Percentiles rank a stretch among this genome's conserved stretches.
phyloP scores from a whole-genome alignment of 2,329 filamentous ascomycete species.

The Penicillium hordei region DNA sequence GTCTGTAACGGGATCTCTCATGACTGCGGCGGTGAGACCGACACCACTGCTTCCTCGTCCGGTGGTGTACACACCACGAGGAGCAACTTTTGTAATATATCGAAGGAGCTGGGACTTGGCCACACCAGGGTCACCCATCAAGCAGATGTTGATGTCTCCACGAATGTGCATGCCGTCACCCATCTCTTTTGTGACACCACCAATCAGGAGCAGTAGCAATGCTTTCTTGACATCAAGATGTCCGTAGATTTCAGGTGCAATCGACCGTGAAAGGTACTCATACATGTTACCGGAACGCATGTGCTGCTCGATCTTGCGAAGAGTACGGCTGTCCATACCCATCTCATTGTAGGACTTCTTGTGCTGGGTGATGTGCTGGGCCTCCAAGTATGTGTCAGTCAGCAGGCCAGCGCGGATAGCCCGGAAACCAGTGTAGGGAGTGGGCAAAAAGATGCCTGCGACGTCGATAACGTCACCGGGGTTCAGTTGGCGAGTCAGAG shows the following conservation, averaged over 20 bases:
- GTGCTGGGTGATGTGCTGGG: constrained; percentile 89
- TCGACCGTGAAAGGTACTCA: constrained; percentile 91
- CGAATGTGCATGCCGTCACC: constrained; percentile 98
- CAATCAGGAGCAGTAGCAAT: constrained; percentile 88
- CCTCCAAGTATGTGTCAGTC: constrained; percentile 95
- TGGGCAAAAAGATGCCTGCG: constrained; percentile 92
- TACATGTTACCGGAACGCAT: constrained; percentile 87
- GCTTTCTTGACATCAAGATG: constrained; percentile 98
- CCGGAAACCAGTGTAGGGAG: constrained; percentile 97
- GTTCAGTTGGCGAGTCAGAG: constrained; percentile 79
- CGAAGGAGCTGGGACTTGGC: constrained; percentile 98
- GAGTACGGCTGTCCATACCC: constrained; percentile 73
- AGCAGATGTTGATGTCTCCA: constrained; percentile 96
- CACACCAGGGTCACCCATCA: constrained; percentile 99
- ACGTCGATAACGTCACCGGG: constrained; percentile 94
- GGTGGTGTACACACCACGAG: constrained; percentile 82
- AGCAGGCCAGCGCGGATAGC: constrained; percentile 94
- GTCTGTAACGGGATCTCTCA: constrained; percentile 75
- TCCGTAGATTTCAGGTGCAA: constrained; percentile 95
- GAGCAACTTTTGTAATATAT: constrained; percentile 97
- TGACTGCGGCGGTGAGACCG: constrained; percentile 77
- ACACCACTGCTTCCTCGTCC: constrained; percentile 79
- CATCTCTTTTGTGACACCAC: constrained; percentile 94
- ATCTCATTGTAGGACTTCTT: constrained; percentile 98
- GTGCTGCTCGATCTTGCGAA: constrained; percentile 81